Evolutionary conservation across 257 asterid genomes (phyloP), one percentile per base, ranked within the genome.

Genomic region (Haberlea rhodopensis): DNA sequence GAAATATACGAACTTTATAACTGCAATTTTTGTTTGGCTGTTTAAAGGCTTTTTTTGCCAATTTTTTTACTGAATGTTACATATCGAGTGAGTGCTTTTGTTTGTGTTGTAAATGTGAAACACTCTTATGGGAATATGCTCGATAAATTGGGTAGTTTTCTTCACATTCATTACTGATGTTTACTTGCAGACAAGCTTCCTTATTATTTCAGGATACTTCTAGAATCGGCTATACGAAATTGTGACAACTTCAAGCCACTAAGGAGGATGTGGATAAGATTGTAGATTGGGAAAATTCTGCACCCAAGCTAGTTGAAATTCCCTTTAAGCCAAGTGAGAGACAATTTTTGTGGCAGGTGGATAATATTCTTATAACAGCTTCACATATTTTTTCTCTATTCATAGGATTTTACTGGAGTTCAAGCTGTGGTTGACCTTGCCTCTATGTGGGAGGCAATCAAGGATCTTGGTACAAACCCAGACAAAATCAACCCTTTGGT

Each of bases 361-460:
- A 54, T 18, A n/a, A 34, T 65, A 43, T 16, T 40, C 27, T 49
- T 40, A 56, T 13, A 3, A 22, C 57, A 60, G 57, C 49, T 56
- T 73, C 27, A 21, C 58, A 59, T 65, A 23, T 20, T 62, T 70
- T 56, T 16, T 61, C 57, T 20, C 28, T 15, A 31, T 6, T 56
- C 48, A 28, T 77, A 91, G 97, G 97, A 91, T 79, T 91, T 91
- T 67, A 91, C 97, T 75, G 97, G 97, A 78, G 97, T 91, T 74
- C 97, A 96, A 45, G 90, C 95, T 72, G 88, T 88, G 61, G 97
- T 90, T 71, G 97, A 91, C 81, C 96, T 90, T 37, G 96, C 97
- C 72, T 74, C 89, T 56, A 91, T 91, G 97, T 79, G 97, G 63
- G 97, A 91, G 71, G 97, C 97, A 21, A 91, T 91, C 58, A 90